phyloP scores from a whole-genome alignment of 495 filamentous ascomycete species.

The Friedmanniomyces endolithicus region DNA sequence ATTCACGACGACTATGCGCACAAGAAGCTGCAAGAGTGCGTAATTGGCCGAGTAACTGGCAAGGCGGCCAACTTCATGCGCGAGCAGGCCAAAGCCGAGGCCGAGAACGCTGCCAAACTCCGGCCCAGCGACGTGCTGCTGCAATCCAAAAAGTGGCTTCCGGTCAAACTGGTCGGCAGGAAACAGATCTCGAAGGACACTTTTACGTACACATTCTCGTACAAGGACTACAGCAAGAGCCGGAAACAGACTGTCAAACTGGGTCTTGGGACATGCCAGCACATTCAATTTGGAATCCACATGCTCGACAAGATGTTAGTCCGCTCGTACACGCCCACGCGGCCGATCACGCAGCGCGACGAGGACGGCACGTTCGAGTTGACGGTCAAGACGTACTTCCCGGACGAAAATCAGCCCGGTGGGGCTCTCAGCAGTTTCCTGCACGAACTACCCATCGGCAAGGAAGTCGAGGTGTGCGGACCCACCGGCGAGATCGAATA shows the following conservation, averaged over 20 bases:
- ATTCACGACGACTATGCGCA: conserved; percentile 30
- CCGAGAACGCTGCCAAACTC: conserved; percentile 6
- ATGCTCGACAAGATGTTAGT: conserved; percentile 22
- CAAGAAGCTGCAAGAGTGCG: conserved; percentile 28
- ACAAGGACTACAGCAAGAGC: conserved; percentile 9
- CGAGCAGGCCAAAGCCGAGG: conserved; percentile 20
- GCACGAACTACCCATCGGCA: conserved; percentile 21
- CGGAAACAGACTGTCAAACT: conserved; percentile 6
- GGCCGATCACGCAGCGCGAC: background rate
- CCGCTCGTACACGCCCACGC: conserved; percentile 22
- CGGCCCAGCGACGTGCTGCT: conserved; percentile 2
- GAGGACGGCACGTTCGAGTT: conserved; percentile 20
- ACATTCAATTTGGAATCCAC: conserved; percentile 28
- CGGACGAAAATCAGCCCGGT: conserved; percentile 20
- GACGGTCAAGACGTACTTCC: conserved; percentile 22
- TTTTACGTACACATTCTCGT: conserved; percentile 23
- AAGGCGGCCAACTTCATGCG: conserved; percentile 29
- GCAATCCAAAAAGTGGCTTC: conserved; percentile 17
- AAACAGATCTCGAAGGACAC: conserved; percentile 23
- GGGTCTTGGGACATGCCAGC: conserved; percentile 27
- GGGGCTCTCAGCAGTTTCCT: conserved; percentile 23
- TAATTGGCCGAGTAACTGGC: conserved; percentile 28
- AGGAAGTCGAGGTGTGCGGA: conserved; percentile 22
- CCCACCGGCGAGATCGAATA: conserved; percentile 21
- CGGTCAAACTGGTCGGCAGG: conserved; percentile 17